Base-by-base conservation (phyloP, 2,329 filamentous ascomycete species). In the Cladosporium colombiae region DNA sequence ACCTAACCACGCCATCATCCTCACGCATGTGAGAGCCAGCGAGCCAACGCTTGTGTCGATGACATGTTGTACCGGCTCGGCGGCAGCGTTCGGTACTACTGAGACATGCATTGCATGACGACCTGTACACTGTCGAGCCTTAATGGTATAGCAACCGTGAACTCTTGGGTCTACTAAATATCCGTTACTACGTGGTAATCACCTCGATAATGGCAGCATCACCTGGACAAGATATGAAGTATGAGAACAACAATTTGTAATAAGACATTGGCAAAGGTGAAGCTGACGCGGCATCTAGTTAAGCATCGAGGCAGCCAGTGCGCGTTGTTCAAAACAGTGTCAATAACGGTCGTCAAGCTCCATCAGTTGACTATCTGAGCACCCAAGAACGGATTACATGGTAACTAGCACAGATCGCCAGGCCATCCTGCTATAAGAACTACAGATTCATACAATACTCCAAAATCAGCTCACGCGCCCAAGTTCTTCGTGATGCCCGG, bases 401-500 rank as follows among this genome's bases (percentile, higher is more conserved):
- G 2, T 44, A 44, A 44, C n/a, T 21, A 21, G 10, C 40, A 23
- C 21, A 46, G 18, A 44, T n/a, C 37, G 18, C 11, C 23, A 50
- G 8, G 13, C 25, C n/a, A 18, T 14, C 21, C 23, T 3, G 16
- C 11, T 27, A 52, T 10, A 52, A 52, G 21, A 52, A 23, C 10
- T 6, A 50, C n/a, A 44, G 37, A 44, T 18, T 44, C 37, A 16
- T 44, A 44, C 37, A 44, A 35, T 21, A 7, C 16, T 18, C 2
- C 44, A 13, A 21, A 27, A 27, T 21, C 23, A 44, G 40, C 56
- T 59, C n/a, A 65, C 23, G 35, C 40, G 52, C 66, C 69, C 23
- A 75, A 52, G 46, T 68, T 64, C 65, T 68, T 70, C 4, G 70
- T 70, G 8, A 77, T 67, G n/a, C 73, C 75, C 13, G 74, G 74